Conservation (phyloP, 2,329 filamentous ascomycete species). For the Pyrenophora graminea region DNA sequence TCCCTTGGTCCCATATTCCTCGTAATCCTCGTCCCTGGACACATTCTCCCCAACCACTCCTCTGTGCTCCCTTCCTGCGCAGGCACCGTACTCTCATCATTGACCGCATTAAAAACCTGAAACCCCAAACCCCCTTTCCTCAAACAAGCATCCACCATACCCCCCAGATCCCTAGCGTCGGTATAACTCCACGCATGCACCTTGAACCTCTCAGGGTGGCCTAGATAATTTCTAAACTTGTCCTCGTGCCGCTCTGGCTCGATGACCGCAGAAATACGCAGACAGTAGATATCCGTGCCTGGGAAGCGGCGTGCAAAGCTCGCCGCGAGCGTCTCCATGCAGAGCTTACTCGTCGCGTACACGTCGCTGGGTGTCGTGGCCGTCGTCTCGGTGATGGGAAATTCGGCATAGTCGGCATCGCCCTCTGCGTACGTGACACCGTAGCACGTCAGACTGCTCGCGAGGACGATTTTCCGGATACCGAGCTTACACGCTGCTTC, state of each 20-base stretch:
- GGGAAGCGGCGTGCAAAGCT: slow-evolving; percentile 59
- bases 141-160: slow-evolving; percentile 61
- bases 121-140: slow-evolving; percentile 61
- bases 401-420: slow-evolving; percentile 58
- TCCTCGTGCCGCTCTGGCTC: slow-evolving; percentile 60
- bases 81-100: slow-evolving; percentile 59
- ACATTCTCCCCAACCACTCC: slow-evolving; percentile 55
- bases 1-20: slow-evolving; percentile 60
- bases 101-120: slow-evolving; percentile 66
- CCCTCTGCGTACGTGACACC: slow-evolving; percentile 63
- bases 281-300: slow-evolving; percentile 60
- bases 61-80: slow-evolving; percentile 46
- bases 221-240: slow-evolving; percentile 55
- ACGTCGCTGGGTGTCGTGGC: slow-evolving; percentile 63
- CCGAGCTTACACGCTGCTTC: slow-evolving; percentile 65
- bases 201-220: slow-evolving; percentile 55
- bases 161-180: slow-evolving; percentile 63
- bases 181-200: slow-evolving; percentile 65
- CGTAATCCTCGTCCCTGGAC: slow-evolving; percentile 55
- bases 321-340: slow-evolving; percentile 59
- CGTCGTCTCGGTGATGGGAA: slow-evolving; percentile 62
- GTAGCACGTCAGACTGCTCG: slow-evolving; percentile 62
- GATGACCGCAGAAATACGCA: slow-evolving; percentile 64
- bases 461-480: slow-evolving; percentile 64
- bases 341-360: slow-evolving; percentile 63